Percentiles rank a stretch among this genome's conserved stretches.
phyloP scores from a whole-genome alignment of 1,284 basidiomycete genomes.

The Schizopora paradoxa region DNA sequence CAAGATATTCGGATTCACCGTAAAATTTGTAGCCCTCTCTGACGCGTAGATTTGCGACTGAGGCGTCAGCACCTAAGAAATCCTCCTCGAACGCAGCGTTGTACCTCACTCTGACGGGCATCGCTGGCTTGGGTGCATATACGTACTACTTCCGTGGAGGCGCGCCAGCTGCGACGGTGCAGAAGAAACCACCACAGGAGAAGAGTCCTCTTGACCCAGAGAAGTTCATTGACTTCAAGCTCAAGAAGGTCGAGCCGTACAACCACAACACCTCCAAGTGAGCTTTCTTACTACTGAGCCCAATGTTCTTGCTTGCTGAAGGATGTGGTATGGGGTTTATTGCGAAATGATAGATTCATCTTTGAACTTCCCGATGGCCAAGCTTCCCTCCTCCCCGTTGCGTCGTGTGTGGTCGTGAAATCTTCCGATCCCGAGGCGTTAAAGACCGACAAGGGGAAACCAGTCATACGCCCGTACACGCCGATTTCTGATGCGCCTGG shows the following conservation, averaged over 20 bases:
- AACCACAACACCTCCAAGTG: conserved; percentile 86
- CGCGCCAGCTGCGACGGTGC: conserved; percentile 21
- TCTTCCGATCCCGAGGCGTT: conserved; percentile 53
- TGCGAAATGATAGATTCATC: conserved; percentile 53
- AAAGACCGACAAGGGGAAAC: conserved; percentile 81
- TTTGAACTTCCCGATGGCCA: conserved; percentile 84
- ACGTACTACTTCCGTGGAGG: conserved; percentile 35
- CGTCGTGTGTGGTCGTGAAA: conserved; percentile 65
- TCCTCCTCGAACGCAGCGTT: conserved; percentile 46
- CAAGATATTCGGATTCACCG: not conserved
- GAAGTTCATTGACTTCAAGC: conserved; percentile 73
- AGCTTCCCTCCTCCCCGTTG: conserved; percentile 71
- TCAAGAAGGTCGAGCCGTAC: conserved; percentile 83
- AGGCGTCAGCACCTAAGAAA: conserved; percentile 35
- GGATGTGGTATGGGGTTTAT: conserved; percentile 3
- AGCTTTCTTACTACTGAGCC: conserved; percentile 20
- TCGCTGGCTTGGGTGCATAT: conserved; percentile 47
- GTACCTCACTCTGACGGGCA: conserved; percentile 45
- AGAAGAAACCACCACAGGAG: conserved; percentile 32
- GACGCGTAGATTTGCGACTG: conserved; percentile 42
- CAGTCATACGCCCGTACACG: conserved; percentile 85
- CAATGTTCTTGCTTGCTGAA: conserved; percentile 3
- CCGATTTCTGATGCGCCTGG: conserved; percentile 77
- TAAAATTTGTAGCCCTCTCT: conserved; percentile 19
- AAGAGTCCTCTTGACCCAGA: conserved; percentile 70